phyloP scores from a whole-genome alignment of 2,329 filamentous ascomycete genomes.

The Penicillium aurantiogriseum region DNA sequence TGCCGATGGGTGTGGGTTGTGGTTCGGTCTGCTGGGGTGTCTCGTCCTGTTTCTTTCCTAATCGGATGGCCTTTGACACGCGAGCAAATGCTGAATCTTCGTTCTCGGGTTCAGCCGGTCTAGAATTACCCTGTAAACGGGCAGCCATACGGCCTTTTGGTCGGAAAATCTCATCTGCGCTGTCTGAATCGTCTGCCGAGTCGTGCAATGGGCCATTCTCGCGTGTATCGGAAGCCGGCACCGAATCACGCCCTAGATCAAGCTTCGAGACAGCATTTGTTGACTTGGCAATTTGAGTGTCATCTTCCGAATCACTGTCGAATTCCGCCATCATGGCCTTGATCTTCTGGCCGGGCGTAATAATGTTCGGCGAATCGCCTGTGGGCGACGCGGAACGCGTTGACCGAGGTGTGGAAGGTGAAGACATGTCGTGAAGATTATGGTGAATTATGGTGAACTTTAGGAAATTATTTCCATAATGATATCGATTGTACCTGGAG shows the following conservation, averaged over 20 bases:
- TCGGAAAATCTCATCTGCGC: slow-evolving; percentile 51
- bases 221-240: not conserved
- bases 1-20: slow-evolving; percentile 5
- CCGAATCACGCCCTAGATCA: slow-evolving; percentile 17
- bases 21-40: slow-evolving; percentile 12
- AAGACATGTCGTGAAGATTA: slow-evolving; percentile 26
- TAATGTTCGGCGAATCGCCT: slow-evolving; percentile 33
- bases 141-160: slow-evolving; percentile 66
- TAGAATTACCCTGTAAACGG: slow-evolving; percentile 53
- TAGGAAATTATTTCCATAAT: slow-evolving; percentile 7
- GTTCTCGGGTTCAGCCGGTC: slow-evolving; percentile 9
- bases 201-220: slow-evolving; percentile 17
- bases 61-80: slow-evolving; percentile 34
- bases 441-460: not conserved
- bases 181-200: slow-evolving; percentile 39
- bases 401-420: slow-evolving; percentile 35
- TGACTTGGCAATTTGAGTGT: slow-evolving; percentile 33
- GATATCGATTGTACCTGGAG: slow-evolving; percentile 1
- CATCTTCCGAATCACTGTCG: slow-evolving; percentile 47
- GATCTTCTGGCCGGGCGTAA: slow-evolving; percentile 49
- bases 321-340: slow-evolving; percentile 52
- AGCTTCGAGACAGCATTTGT: slow-evolving; percentile 15
- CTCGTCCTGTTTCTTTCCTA: slow-evolving; percentile 17
- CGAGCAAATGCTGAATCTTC: slow-evolving; percentile 42
- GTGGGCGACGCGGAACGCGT: slow-evolving; percentile 33